phyloP scores from a whole-genome alignment of 75 land plant species.

The Picea sitchensis region DNA sequence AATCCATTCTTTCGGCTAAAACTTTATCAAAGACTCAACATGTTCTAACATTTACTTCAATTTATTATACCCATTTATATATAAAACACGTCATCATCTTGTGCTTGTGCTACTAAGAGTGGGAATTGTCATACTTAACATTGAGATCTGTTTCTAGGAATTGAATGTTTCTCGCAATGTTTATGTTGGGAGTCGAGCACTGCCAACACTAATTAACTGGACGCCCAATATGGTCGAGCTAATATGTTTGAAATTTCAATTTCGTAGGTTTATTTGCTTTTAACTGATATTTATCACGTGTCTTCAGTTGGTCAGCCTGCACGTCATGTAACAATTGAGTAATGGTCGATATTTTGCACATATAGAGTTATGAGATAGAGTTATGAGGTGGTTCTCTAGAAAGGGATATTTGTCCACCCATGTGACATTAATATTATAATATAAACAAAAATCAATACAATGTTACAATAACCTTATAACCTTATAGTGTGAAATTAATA shows the following conservation, averaged over 20 bases:
- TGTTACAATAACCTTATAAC: too few relatives aligned
- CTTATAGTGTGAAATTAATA: too few relatives aligned
- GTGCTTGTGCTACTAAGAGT: slow-evolving; percentile 7
- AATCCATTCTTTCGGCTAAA: slow-evolving; percentile 47
- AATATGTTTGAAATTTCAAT: neutral
- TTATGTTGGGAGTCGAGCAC: slow-evolving; percentile 17
- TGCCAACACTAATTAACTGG: slow-evolving; percentile 17
- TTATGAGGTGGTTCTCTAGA: too few relatives aligned
- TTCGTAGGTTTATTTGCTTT: neutral
- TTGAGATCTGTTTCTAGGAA: slow-evolving; percentile 23
- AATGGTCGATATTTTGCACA: too few relatives aligned
- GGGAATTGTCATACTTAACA: slow-evolving; percentile 18
- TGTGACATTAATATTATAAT: too few relatives aligned
- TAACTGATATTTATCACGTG: too few relatives aligned
- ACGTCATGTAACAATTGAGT: too few relatives aligned
- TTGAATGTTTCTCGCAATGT: slow-evolving; percentile 13
- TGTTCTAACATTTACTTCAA: slow-evolving; percentile 16
- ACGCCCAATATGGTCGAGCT: slow-evolving; percentile 19
- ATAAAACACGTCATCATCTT: neutral
- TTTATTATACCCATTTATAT: neutral
- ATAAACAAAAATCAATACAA: too few relatives aligned
- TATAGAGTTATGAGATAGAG: too few relatives aligned
- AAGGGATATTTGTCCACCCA: too few relatives aligned
- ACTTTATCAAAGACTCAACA: slow-evolving; percentile 50
- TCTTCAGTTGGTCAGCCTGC: too few relatives aligned